Conservation (phyloP, 106 monocot species). For the Cymbidium sinense region DNA sequence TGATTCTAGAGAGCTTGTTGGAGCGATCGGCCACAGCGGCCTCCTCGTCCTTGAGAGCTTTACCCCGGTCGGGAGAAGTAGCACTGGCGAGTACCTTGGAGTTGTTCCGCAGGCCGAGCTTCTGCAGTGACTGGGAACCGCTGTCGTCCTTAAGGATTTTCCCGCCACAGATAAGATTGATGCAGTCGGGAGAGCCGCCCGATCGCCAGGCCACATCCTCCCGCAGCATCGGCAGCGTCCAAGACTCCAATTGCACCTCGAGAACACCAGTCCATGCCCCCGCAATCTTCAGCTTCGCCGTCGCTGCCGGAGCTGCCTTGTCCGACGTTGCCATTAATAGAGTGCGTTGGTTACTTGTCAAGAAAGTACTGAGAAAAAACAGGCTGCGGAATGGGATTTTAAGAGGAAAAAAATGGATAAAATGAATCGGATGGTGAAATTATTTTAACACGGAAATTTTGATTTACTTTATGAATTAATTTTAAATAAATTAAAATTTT, state of each 20-base stretch:
- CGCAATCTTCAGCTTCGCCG: slow-evolving; percentile 51
- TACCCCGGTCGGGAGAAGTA: slow-evolving; percentile 31
- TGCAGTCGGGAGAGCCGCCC: slow-evolving; percentile 23
- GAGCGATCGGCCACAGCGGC: slow-evolving; percentile 51
- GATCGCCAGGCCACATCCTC: slow-evolving; percentile 52
- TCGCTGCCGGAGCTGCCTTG: neutral
- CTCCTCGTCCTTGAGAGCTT: slow-evolving; percentile 28
- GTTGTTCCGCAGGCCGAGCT: slow-evolving; percentile 64
- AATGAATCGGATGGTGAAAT: no score
- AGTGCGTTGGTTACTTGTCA: neutral
- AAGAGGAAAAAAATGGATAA: no score
- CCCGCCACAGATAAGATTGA: slow-evolving; percentile 78
- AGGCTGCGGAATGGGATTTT: no score
- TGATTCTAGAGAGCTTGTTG: slow-evolving; percentile 43
- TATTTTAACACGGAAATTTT: no score
- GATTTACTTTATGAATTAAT: no score
- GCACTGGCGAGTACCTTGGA: slow-evolving; percentile 63
- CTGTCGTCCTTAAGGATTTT: slow-evolving; percentile 52
- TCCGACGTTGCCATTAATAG: neutral
- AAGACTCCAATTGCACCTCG: slow-evolving; percentile 48
- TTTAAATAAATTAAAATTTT: no score
- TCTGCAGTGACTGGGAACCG: slow-evolving; percentile 17
- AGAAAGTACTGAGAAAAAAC: neutral
- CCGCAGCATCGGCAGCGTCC: slow-evolving; percentile 70
- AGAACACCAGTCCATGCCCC: slow-evolving; percentile 69